These are phyloP conservation scores for Russula abietina DNA, from an alignment of 768 basidiomycete genomes.

Conservation along the genomic window DNA sequence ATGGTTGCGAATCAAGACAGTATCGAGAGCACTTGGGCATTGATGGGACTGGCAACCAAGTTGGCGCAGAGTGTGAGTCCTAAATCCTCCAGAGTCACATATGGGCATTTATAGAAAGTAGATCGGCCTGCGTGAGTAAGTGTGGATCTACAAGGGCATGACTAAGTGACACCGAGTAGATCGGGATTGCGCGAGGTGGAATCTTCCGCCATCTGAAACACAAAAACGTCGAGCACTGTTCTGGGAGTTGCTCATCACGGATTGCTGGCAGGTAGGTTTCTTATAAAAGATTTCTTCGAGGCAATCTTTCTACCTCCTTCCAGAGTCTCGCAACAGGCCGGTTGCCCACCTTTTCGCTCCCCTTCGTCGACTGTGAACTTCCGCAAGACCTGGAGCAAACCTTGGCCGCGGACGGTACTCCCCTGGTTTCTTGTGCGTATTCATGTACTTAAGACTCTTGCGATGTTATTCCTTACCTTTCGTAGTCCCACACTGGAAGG, in stretches of 20 bases:
- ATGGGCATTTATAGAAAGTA: constrained; percentile 27
- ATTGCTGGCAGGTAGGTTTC: constrained; percentile 58
- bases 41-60: constrained; percentile 60
- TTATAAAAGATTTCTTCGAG: neutral
- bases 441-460: neutral
- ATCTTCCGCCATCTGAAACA: constrained; percentile 52
- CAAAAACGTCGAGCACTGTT: constrained; percentile 67
- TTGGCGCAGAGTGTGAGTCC: constrained; percentile 60
- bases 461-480: neutral
- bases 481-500: constrained; percentile 64
- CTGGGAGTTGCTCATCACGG: constrained; percentile 70
- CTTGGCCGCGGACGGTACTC: constrained; percentile 51
- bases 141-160: neutral
- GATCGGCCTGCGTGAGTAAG: constrained; percentile 58
- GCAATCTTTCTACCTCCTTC: neutral
- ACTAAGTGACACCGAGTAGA: constrained; percentile 36
- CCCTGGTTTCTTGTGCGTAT: constrained; percentile 54
- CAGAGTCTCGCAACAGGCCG: constrained; percentile 68
- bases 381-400: constrained; percentile 56
- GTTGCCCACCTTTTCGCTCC: constrained; percentile 60
- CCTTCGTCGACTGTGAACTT: constrained; percentile 67
- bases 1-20: constrained; percentile 62
- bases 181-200: constrained; percentile 68
- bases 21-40: constrained; percentile 61
- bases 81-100: neutral